Base-by-base conservation (phyloP, 176 grass and related monocot genomes). In the Lolium perenne region DNA sequence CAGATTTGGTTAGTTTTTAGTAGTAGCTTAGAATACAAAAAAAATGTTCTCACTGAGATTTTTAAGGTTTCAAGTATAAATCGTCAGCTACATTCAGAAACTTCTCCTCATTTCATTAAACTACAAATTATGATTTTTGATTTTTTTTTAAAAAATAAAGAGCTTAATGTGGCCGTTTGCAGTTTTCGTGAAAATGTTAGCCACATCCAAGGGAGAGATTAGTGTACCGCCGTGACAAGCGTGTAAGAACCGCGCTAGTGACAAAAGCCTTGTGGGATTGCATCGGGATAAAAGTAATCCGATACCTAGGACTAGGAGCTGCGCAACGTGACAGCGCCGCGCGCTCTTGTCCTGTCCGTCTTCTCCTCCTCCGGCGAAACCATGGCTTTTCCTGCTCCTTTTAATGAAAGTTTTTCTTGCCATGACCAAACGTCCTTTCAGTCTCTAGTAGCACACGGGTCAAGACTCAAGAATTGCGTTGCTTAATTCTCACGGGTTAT, bases 231-330 rank as follows among this genome's bases (percentile, higher is more conserved):
- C 45, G 18, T 38, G 71, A 83, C 84, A 90, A 50, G 20, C 49
- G 21, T 23, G 85, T 84, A 49, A 69, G 82, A 87, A 32, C 89
- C 75, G 49, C 67, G 23, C 85, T 59, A 74, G 8, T 87, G 89
- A 84, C 85, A 74, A 41, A 40, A 13, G 48, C 29, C 88, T 17
- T 79, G 84, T 83, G 80, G 48, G 84, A 76, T 87, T n/a, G 69
- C 70, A 84, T 92, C 47, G 56, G 69, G 74, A 71, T 29, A 81
- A 86, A 63, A 70, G 1, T 13, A 26, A 48, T 46, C 45, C 1
- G 38, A 13, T 23, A 60, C 54, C 80, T 83, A 58, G 84, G 73
- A 53, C 45, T 9, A 46, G 38, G 59, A 47, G 61, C 62, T 61
- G 59, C 71, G 71, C 41, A 83, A 95, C 25, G 91, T 87, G 86